phyloP scores from a whole-genome alignment of 2,329 filamentous ascomycete species.

The Aspergillus chevalieri region DNA sequence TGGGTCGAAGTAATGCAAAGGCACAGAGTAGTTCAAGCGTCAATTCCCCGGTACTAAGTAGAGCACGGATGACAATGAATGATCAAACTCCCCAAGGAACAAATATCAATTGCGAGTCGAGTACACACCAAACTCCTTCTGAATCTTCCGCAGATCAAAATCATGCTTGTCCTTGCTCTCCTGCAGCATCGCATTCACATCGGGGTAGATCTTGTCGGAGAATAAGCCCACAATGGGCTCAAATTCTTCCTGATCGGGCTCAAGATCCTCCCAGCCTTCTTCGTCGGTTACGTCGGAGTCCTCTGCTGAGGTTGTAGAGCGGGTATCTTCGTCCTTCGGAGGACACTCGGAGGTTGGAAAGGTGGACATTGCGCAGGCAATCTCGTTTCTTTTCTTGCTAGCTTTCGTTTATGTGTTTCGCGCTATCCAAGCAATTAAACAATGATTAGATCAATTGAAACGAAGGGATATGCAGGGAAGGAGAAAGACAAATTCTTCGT shows the following conservation, averaged over 20 bases:
- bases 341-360: conserved; percentile 15
- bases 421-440: no score
- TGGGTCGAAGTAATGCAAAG: not conserved
- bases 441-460: not conserved
- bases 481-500: not conserved
- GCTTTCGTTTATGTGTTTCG: no score
- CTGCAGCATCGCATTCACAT: conserved; percentile 59
- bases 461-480: not conserved
- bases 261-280: conserved; percentile 54
- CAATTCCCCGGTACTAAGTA: conserved; percentile 5
- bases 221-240: conserved; percentile 63
- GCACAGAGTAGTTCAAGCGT: conserved; percentile 3
- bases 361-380: conserved; percentile 22
- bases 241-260: conserved; percentile 54
- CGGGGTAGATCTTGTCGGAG: conserved; percentile 59
- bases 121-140: conserved; percentile 46
- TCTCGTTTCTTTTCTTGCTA: not conserved
- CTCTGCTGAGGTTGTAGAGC: conserved; percentile 31
- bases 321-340: conserved; percentile 18
- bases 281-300: conserved; percentile 45
- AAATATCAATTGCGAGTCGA: conserved; percentile 6
- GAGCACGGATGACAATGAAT: conserved; percentile 4
- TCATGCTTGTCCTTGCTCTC: conserved; percentile 60
- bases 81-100: conserved; percentile 4
- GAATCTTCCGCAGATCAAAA: conserved; percentile 61